Conservation (phyloP, 208 protist species). For the Crithidia brevicula region DNA sequence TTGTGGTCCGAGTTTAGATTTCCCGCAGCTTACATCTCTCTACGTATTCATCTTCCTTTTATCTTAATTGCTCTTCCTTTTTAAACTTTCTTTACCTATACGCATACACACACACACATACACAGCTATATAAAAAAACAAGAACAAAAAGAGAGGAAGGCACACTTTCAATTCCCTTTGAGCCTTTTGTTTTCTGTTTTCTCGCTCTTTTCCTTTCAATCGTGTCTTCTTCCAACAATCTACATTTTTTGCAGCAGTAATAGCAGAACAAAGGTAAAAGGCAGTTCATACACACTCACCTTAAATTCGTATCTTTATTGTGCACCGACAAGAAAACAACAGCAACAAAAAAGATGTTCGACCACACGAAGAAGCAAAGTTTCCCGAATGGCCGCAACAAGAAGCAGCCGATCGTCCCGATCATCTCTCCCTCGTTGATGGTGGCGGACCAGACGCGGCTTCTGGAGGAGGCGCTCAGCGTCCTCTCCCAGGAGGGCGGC, state of each 20-base stretch:
- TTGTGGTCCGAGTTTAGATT: too few relatives aligned
- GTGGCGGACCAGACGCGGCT: slow-evolving; percentile 85
- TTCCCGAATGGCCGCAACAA: slow-evolving; percentile 56
- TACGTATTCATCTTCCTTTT: too few relatives aligned
- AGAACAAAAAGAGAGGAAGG: background rate
- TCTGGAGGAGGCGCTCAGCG: slow-evolving; percentile 73
- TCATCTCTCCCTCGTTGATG: slow-evolving; percentile 92
- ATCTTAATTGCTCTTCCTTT: too few relatives aligned
- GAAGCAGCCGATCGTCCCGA: slow-evolving; percentile 37
- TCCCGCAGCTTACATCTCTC: too few relatives aligned
- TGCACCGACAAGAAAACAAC: background rate
- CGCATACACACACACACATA: too few relatives aligned
- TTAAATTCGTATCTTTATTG: too few relatives aligned
- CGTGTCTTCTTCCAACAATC: background rate
- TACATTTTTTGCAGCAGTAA: too few relatives aligned
- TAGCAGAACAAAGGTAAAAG: too few relatives aligned
- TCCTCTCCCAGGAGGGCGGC: slow-evolving; percentile 74
- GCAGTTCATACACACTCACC: too few relatives aligned
- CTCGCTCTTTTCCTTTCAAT: background rate
- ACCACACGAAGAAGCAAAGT: slow-evolving; percentile 44
- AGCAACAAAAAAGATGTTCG: slow-evolving; percentile 13
- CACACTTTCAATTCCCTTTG: background rate
- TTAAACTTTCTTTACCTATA: too few relatives aligned
- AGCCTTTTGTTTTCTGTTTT: background rate
- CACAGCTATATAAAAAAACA: background rate